Conservation (phyloP, 768 basidiomycete species). For the Tricholoma terreum region DNA sequence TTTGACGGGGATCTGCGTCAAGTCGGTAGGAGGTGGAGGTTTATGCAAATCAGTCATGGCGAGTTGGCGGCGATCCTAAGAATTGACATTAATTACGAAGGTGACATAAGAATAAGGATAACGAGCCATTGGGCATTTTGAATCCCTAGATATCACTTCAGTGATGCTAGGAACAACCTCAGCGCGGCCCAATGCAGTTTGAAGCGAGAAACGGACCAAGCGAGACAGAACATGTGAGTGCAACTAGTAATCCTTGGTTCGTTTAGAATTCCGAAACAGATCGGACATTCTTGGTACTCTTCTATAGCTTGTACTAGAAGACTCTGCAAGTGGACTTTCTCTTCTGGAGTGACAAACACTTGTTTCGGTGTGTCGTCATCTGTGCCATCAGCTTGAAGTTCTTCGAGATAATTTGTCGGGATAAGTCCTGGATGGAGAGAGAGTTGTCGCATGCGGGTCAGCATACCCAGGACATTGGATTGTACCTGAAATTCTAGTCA, state of each 20-base stretch:
- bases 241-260: slow-evolving; percentile 76
- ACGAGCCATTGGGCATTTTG: slow-evolving; percentile 79
- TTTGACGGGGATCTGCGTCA: slow-evolving; percentile 55
- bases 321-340: slow-evolving; percentile 54
- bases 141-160: slow-evolving; percentile 65
- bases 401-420: slow-evolving; percentile 66
- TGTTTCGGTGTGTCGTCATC: slow-evolving; percentile 26
- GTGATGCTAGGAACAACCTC: slow-evolving; percentile 46
- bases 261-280: slow-evolving; percentile 59
- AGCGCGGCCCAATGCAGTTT: neutral
- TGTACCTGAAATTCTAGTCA: slow-evolving; percentile 43
- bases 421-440: slow-evolving; percentile 76
- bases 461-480: slow-evolving; percentile 71
- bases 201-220: slow-evolving; percentile 46
- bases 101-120: neutral
- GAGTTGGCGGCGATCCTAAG: slow-evolving; percentile 69
- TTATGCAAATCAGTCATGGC: slow-evolving; percentile 55
- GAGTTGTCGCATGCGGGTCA: slow-evolving; percentile 84
- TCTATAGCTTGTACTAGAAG: slow-evolving; percentile 66
- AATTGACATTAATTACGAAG: neutral
- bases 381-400: slow-evolving; percentile 44
- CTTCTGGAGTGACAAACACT: slow-evolving; percentile 45
- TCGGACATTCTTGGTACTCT: slow-evolving; percentile 80
- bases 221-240: slow-evolving; percentile 66
- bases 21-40: slow-evolving; percentile 61